These are phyloP conservation scores for Rubia tinctorum DNA, from an alignment of 305 asterid genomes.

Conservation along the genomic window DNA sequence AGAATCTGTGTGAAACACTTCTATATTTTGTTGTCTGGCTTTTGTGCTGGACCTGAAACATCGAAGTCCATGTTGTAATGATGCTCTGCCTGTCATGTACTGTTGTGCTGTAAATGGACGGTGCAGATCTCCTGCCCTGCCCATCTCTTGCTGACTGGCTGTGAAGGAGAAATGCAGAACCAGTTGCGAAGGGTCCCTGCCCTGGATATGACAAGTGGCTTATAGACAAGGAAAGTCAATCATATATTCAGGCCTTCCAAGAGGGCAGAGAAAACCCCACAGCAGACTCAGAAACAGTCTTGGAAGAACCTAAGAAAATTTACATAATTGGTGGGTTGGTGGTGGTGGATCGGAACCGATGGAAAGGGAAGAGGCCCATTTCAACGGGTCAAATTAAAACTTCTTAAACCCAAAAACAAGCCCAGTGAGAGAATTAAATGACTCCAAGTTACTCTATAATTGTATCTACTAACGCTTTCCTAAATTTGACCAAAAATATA, in stretches of 20 bases:
- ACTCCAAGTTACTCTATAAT: too few relatives aligned
- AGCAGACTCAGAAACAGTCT: constrained; percentile 76
- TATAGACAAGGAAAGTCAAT: constrained; percentile 66
- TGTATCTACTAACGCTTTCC: too few relatives aligned
- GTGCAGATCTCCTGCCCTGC: constrained; percentile 69
- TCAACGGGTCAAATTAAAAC: too few relatives aligned
- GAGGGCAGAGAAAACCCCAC: constrained; percentile 81
- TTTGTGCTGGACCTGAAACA: not conserved
- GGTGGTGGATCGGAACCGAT: constrained; percentile 92
- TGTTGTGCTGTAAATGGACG: constrained; percentile 84
- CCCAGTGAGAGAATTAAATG: too few relatives aligned
- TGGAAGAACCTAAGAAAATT: constrained; percentile 64
- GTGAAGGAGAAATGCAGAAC: constrained; percentile 73
- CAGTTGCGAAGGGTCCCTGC: constrained; percentile 59
- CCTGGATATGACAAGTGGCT: constrained; percentile 90
- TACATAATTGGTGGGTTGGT: constrained; percentile 95
- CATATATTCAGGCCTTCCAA: constrained; percentile 65
- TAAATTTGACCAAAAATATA: too few relatives aligned
- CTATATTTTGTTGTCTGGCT: not conserved
- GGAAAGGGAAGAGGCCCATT: too few relatives aligned
- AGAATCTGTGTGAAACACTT: not conserved
- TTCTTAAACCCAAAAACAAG: too few relatives aligned
- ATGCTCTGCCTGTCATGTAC: constrained; percentile 30
- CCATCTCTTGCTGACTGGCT: constrained; percentile 91
- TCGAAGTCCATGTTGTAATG: not conserved